Evolutionary conservation across 495 filamentous ascomycete genomes (phyloP), one percentile per base, ranked within the genome.

Genomic region (Lasiosphaeris hirsuta): DNA sequence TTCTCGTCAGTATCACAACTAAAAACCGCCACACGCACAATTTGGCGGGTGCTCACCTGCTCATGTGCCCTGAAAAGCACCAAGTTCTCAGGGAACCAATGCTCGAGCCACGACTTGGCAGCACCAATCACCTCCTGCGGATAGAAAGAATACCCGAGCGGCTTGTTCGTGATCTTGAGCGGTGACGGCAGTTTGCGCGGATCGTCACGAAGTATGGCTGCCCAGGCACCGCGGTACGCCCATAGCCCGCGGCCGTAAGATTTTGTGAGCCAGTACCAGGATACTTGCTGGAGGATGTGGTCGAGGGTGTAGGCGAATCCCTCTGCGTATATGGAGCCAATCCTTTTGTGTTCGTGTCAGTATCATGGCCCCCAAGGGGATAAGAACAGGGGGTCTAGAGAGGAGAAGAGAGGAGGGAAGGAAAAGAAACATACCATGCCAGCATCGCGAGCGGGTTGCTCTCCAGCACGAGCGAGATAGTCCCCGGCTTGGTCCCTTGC

Each of bases 221-320:
- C 34, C 53, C 53, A 56, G 10, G 41, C 54, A 15, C 35, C 49
- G 34, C 35, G 49, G 36, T 68, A 63, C 6, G 58, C 50, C 63
- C 85, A 89, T 39, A 88, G 79, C 3, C 75, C 71, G 7, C 78
- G 72, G 9, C 81, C 75, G 47, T 83, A 82, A 1, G 78, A 77
- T 6, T 84, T 72, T 0, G 84, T 87, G 30, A 88, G 75, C 86
- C 86, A 89, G 67, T 86, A 90, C 17, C 88, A 64, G 2, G 76
- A 80, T 17, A 86, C 72, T 1, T 74, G 68, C 33, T 80, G 77
- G 4, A 88, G 73, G 35, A 90, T 86, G 7, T 68, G 74, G 15
- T 86, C 71, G 3, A 80, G 49, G 5, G 74, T 30, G 23, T 30
- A 30, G 23, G 23, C 23, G 23, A 30, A 30, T 30, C 23, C 23